Conservation (phyloP, 1,139 yeast genomes). For the Suhomyces maxii region DNA sequence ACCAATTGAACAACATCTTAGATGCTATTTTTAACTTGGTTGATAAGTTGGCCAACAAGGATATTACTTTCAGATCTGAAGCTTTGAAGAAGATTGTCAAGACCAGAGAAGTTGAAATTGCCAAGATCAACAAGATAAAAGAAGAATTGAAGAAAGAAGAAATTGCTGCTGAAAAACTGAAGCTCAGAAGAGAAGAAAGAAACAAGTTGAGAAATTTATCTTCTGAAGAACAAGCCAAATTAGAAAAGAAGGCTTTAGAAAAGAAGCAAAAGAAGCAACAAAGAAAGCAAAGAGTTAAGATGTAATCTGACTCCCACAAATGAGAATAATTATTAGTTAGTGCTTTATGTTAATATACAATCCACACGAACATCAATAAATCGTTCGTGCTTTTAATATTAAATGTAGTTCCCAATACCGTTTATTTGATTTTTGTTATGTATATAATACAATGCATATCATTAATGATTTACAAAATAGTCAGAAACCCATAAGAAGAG, state of each 20-base stretch:
- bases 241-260: constrained; percentile 62
- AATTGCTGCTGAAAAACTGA: constrained; percentile 65
- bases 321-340: neutral
- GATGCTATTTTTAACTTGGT: constrained; percentile 53
- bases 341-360: too few species aligned
- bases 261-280: constrained; percentile 44
- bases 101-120: constrained; percentile 68
- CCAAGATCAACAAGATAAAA: constrained; percentile 56
- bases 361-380: too few species aligned
- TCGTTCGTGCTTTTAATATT: too few species aligned
- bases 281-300: constrained; percentile 43
- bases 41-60: constrained; percentile 51
- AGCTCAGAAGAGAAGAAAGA: constrained; percentile 63
- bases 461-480: too few species aligned
- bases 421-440: too few species aligned
- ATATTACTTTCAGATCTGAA: constrained; percentile 59
- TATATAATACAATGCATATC: too few species aligned
- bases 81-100: constrained; percentile 71
- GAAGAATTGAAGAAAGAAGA: constrained; percentile 70
- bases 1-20: constrained; percentile 49
- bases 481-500: too few species aligned
- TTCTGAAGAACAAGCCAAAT: constrained; percentile 72
- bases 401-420: too few species aligned
- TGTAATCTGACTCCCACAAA: constrained; percentile 18
- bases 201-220: constrained; percentile 57